phyloP scores from a whole-genome alignment of 192 early-diverging fungal genomes.

The Mortierella alpina region DNA sequence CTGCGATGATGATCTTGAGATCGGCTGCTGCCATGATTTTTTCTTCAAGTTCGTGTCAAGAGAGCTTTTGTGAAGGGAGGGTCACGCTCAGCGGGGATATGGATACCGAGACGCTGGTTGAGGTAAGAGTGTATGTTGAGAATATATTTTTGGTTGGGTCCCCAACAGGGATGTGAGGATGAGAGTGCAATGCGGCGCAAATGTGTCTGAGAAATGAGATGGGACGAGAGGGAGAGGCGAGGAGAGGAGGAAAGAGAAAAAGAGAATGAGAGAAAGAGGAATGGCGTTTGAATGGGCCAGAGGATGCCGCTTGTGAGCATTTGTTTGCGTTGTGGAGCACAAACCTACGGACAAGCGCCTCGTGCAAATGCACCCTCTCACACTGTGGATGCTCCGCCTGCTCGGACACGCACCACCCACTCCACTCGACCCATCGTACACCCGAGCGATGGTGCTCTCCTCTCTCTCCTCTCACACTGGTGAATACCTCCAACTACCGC shows the following conservation, averaged over 20 bases:
- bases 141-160: not conserved
- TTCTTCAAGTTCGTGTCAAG: not conserved
- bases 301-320: too few species aligned
- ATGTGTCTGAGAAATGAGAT: not conserved
- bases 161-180: not conserved
- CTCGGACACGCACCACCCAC: too few species aligned
- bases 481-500: too few species aligned
- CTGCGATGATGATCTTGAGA: constrained; percentile 53
- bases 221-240: not conserved
- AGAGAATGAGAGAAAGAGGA: not conserved
- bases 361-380: too few species aligned
- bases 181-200: not conserved
- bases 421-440: too few species aligned
- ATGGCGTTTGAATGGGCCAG: too few species aligned
- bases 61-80: not conserved
- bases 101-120: not conserved
- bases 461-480: too few species aligned
- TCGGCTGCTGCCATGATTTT: constrained; percentile 19
- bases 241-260: not conserved
- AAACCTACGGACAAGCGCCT: too few species aligned
- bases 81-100: not conserved
- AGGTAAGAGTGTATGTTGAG: not conserved
- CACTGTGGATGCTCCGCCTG: too few species aligned
- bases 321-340: too few species aligned
- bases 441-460: too few species aligned